Conservation (phyloP, 495 filamentous ascomycete genomes). For the Aspergillus incahuasiensis region DNA sequence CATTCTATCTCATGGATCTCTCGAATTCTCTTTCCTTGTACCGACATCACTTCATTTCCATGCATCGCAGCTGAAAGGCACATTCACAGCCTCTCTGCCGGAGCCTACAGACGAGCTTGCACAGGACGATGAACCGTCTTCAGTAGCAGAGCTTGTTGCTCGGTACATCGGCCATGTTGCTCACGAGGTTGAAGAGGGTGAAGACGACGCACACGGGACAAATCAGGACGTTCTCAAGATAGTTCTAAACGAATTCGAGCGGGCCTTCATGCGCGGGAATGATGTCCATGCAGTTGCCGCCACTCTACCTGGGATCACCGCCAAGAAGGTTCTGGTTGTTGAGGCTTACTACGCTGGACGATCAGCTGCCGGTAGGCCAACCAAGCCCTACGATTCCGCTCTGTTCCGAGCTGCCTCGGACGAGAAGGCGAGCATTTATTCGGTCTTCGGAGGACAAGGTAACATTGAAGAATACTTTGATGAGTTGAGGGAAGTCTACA, state of each 20-base stretch:
- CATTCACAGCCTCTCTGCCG: constrained; percentile 78
- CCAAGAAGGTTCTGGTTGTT: constrained; percentile 85
- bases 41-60: constrained; percentile 94
- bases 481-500: constrained; percentile 85
- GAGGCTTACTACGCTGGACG: constrained; percentile 87
- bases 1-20: constrained; percentile 82
- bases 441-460: constrained; percentile 96
- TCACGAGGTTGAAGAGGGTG: constrained; percentile 79
- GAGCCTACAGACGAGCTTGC: constrained; percentile 92
- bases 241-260: constrained; percentile 89
- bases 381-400: constrained; percentile 87
- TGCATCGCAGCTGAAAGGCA: constrained; percentile 84
- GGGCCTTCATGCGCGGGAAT: constrained; percentile 89
- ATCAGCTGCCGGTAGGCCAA: constrained; percentile 71
- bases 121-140: constrained; percentile 96
- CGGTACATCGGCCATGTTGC: constrained; percentile 88
- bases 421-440: constrained; percentile 72
- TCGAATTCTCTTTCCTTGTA: constrained; percentile 91
- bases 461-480: constrained; percentile 99
- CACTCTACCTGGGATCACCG: constrained; percentile 75
- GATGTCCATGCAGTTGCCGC: constrained; percentile 90
- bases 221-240: constrained; percentile 86
- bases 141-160: constrained; percentile 81
- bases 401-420: constrained; percentile 85
- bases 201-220: constrained; percentile 78